phyloP scores from a whole-genome alignment of 805 yeast genomes.

The Starmerella gropengiesseri region DNA sequence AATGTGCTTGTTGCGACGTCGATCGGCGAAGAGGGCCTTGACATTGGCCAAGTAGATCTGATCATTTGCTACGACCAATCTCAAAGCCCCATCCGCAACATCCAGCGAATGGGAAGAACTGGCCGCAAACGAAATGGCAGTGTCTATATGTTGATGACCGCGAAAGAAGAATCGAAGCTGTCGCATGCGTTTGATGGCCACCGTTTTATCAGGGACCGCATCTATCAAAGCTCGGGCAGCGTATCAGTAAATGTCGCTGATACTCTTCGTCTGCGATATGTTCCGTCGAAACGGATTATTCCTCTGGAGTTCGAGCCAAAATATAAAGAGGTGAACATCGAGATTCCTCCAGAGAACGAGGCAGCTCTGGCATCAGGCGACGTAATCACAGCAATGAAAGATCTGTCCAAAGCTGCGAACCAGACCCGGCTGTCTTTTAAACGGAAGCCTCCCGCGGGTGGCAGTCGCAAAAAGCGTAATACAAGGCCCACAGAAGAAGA shows the following conservation, averaged over 20 bases:
- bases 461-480: background rate
- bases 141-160: conserved; percentile 62
- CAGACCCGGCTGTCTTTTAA: background rate
- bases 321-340: conserved; percentile 47
- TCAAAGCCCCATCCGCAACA: conserved; percentile 80
- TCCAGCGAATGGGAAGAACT: conserved; percentile 96
- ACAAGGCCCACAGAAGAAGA: too few relatives aligned
- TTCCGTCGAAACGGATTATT: conserved; percentile 52
- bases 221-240: conserved; percentile 26
- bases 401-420: background rate
- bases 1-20: conserved; percentile 90
- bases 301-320: conserved; percentile 48
- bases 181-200: conserved; percentile 79
- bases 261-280: conserved; percentile 33
- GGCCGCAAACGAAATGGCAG: conserved; percentile 90
- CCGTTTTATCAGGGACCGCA: conserved; percentile 59
- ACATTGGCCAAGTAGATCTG: conserved; percentile 94
- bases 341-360: conserved; percentile 60
- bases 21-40: conserved; percentile 97
- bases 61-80: conserved; percentile 91
- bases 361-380: conserved; percentile 26
- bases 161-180: conserved; percentile 67
- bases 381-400: conserved; percentile 19
- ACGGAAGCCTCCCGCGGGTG: background rate
- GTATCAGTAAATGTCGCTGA: conserved; percentile 6